Base-by-base conservation (phyloP, 495 filamentous ascomycete species). In the Niebla homalea region DNA sequence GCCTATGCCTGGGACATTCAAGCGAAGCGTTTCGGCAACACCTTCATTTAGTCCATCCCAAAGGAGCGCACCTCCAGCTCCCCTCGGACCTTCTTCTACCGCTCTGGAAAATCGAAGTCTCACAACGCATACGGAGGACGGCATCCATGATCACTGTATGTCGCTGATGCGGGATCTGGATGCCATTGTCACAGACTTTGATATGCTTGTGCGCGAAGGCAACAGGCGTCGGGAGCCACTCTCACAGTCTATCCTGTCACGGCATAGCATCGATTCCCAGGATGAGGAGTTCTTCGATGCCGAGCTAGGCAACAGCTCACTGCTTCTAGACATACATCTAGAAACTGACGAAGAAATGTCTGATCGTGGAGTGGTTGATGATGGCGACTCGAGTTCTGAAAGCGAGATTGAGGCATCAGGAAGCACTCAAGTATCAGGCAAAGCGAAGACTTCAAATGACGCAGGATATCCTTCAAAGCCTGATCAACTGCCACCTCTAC, bases 201-300 rank as follows among this genome's bases (percentile, higher is more conserved):
- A 85, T 4, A 69, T 67, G 19, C 70, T 98, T 10, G 68, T 96
- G 22, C 62, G 74, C 11, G 81, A 83, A 57, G 93, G 81, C 67
- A 89, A 89, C 59, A 76, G 85, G 44, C 77, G 90, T 29, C 81
- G 89, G 23, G 64, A 73, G 35, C 77, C 81, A 5, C 65, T 66
- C 0, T 60, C 64, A 25, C 65, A 72, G 4, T 50, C 64, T 5
- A 63, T 77, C 4, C 49, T 72, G 10, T 77, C 85, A 10, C 80
- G 92, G 50, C 70, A 69, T 48, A 94, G 88, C 64, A 75, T 89
- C 36, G 92, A 96, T 57, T 89, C 87, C 8, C 75, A 81, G 44
- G 56, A 53, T 12, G 77, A 83, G 7, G 93, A 98, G 60, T 98
- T 94, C 66, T 98, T 94, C 55, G 92, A 98, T 60, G 92, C 92